These are phyloP conservation scores for Radiomyces spectabilis DNA, from an alignment of 192 early-diverging fungal species.

Conservation along the genomic window DNA sequence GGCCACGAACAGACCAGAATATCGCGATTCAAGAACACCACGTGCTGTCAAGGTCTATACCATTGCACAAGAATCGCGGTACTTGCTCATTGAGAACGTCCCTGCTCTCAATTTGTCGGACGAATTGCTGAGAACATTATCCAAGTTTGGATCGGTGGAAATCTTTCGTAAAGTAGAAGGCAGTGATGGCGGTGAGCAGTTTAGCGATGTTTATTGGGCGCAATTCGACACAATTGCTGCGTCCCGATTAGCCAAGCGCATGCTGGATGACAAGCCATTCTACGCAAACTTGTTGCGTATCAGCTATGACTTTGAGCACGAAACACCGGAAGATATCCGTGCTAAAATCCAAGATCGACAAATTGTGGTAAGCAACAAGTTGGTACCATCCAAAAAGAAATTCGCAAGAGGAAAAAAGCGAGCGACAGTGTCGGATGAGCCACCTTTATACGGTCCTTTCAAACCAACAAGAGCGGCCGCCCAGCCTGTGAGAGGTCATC, in stretches of 20 bases:
- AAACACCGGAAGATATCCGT: constrained; percentile 34
- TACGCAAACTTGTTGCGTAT: constrained; percentile 26
- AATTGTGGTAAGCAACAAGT: constrained; percentile 8
- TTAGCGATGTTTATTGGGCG: constrained; percentile 22
- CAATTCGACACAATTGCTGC: constrained; percentile 12
- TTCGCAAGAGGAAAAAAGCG: no score
- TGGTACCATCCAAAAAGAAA: no score
- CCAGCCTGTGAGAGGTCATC: no score
- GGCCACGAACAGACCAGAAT: constrained; percentile 2
- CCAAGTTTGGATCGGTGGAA: constrained; percentile 5
- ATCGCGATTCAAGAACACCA: constrained; percentile 7
- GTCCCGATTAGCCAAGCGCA: constrained; percentile 27
- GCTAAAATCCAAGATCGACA: constrained; percentile 30
- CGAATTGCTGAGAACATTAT: constrained; percentile 8
- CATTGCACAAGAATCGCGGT: constrained; percentile 25
- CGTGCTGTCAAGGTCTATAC: constrained; percentile 22
- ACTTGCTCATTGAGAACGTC: constrained; percentile 23
- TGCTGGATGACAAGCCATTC: constrained; percentile 32
- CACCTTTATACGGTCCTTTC: no score
- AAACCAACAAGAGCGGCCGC: no score
- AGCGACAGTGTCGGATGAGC: no score
- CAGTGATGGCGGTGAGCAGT: constrained; percentile 10
- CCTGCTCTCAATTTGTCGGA: constrained; percentile 11
- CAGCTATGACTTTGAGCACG: constrained; percentile 31
- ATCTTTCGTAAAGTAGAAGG: constrained; percentile 12